Conservation (phyloP, 2,329 filamentous ascomycete species). For the Fusarium oxysporum region DNA sequence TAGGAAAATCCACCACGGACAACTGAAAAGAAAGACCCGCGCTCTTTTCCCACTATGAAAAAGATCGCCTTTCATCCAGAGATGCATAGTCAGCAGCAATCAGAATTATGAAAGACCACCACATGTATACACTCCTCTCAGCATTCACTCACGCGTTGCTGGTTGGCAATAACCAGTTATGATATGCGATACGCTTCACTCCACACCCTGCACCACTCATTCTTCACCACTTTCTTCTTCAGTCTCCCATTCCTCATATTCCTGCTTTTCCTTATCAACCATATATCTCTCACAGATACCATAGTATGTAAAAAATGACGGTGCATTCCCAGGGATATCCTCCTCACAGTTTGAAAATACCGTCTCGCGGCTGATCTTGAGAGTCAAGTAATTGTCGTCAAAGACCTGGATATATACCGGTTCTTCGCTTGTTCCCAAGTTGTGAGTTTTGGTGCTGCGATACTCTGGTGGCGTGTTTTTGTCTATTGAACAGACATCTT, state of each 20-base stretch:
- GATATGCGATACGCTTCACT: background rate
- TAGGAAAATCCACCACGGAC: background rate
- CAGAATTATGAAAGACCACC: background rate
- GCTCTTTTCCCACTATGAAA: background rate
- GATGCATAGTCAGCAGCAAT: background rate
- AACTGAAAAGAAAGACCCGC: fast-evolving
- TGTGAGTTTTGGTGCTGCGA: background rate
- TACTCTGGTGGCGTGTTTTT: background rate
- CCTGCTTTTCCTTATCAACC: no score
- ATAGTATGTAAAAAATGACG: background rate
- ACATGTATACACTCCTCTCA: fast-evolving
- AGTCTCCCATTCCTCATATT: fast-evolving
- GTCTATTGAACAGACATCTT: fast-evolving
- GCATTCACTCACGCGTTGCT: no score
- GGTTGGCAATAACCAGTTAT: no score
- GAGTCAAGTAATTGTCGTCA: background rate
- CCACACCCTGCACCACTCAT: background rate
- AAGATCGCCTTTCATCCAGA: background rate
- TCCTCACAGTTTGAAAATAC: fast-evolving
- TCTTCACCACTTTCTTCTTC: background rate
- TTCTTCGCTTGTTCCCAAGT: fast-evolving
- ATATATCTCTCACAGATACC: background rate
- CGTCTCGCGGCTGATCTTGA: background rate
- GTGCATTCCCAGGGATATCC: background rate
- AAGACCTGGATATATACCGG: background rate